Base-by-base conservation (phyloP, 2,329 filamentous ascomycete genomes). In the Exophiala xenobiotica region DNA sequence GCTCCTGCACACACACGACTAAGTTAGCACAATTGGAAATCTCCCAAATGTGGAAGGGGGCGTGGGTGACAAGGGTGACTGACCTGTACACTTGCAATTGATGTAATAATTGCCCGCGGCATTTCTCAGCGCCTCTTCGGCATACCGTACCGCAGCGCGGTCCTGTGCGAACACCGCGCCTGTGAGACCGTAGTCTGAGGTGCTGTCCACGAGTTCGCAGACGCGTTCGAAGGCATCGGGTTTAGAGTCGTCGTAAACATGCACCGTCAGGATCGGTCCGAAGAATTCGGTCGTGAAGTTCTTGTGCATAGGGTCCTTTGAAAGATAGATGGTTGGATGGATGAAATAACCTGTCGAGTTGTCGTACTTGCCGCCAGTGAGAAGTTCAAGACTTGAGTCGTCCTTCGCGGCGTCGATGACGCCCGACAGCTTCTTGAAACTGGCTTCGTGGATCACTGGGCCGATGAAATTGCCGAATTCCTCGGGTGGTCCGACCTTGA, bases 91-190 rank as follows among this genome's bases (percentile, higher is more conserved):
- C 79, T 91, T 91, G 75, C 85, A 87, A 74, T 91, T 92, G 71
- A 92, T 78, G 73, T 92, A 92, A 68, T 91, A 91, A 75, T 92
- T 92, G 35, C 88, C 88, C 0, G 88, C 87, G 0, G 85, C 75
- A 66, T 90, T 83, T 58, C 86, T 77, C 46, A 92, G 76, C 54
- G 77, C 79, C 61, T 90, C 81, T 68, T 90, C 87, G 0, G 87
- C 88, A 49, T 77, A 77, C 19, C 83, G 78, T 53, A 90, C 73
- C 11, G 78, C 84, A 40, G 77, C 70, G 33, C 88, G 76, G 68
- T 90, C 86, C 49, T 77, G 71, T 7, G 88, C 86, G 67, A 92
- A 92, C 48, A 92, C 76, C 52, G 86, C 79, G 8, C 88, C 88
- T 0, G 88, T 92, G 47, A 92, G 75, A 2, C 82, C 87, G 67